Evolutionary conservation across 352 stramenopile species (phyloP).

Genomic region (Phytophthora cryptogea): DNA sequence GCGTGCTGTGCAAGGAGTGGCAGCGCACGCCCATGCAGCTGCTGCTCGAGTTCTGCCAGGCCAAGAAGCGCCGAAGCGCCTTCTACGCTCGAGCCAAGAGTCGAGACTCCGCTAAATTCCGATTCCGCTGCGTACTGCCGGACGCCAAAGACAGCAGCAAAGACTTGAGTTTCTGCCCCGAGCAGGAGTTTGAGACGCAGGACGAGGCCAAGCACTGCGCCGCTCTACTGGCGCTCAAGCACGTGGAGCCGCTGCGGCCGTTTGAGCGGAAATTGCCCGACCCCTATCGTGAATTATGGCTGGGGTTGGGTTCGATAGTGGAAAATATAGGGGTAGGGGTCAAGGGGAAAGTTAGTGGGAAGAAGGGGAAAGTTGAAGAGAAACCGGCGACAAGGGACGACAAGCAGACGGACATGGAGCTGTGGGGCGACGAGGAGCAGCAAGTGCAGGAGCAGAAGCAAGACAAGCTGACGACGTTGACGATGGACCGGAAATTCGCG

Average conservation of each 20-base stretch:
- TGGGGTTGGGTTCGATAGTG: slow-evolving; percentile 38
- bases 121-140: slow-evolving; percentile 87
- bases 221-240: slow-evolving; percentile 93
- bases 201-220: slow-evolving; percentile 93
- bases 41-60: slow-evolving; percentile 93
- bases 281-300: slow-evolving; percentile 95
- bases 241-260: slow-evolving; percentile 93
- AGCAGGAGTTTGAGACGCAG: slow-evolving; percentile 74
- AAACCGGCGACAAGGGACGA: slow-evolving; percentile 2
- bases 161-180: slow-evolving; percentile 92
- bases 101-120: slow-evolving; percentile 32
- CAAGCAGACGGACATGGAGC: slow-evolving; percentile 12
- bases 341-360: slow-evolving; percentile 2
- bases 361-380: slow-evolving; percentile 13
- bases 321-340: background rate
- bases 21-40: slow-evolving; percentile 94
- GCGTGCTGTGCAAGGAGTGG: slow-evolving; percentile 93
- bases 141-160: slow-evolving; percentile 94
- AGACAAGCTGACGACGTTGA: slow-evolving; percentile 44
- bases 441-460: slow-evolving; percentile 27
- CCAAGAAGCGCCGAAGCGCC: slow-evolving; percentile 87
- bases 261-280: slow-evolving; percentile 97
- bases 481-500: slow-evolving; percentile 76
- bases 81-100: slow-evolving; percentile 64
- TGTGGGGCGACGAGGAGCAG: slow-evolving; percentile 5